phyloP scores from a whole-genome alignment of 495 filamentous ascomycete species.

The Penicillium tannophilum region DNA sequence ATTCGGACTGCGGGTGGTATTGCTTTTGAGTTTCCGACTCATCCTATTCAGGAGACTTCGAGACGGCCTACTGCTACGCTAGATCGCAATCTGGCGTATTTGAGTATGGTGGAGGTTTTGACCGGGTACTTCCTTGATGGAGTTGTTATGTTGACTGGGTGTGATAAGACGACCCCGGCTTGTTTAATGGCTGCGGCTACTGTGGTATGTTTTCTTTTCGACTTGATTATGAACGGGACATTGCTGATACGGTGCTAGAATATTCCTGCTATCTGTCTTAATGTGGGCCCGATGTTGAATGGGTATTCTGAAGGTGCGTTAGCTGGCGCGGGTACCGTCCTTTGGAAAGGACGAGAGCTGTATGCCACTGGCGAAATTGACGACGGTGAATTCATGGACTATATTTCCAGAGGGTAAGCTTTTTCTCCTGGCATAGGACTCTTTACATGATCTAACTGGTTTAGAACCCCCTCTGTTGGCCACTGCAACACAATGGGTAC shows the following conservation, averaged over 20 bases:
- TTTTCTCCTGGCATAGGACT: neutral
- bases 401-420: conserved; percentile 50
- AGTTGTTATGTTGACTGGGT: conserved; percentile 58
- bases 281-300: conserved; percentile 59
- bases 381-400: conserved; percentile 49
- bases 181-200: conserved; percentile 59
- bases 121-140: conserved; percentile 57
- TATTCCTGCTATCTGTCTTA: conserved; percentile 57
- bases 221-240: neutral
- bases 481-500: conserved; percentile 63
- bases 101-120: conserved; percentile 54
- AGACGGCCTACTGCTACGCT: conserved; percentile 54
- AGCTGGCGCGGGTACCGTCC: conserved; percentile 49
- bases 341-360: conserved; percentile 56
- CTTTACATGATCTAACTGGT: conserved; percentile 13
- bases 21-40: conserved; percentile 58
- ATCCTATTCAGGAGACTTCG: conserved; percentile 57
- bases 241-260: conserved; percentile 33
- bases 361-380: conserved; percentile 55
- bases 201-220: conserved; percentile 36
- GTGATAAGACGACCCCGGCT: conserved; percentile 60
- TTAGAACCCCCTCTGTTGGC: conserved; percentile 51
- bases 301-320: conserved; percentile 47
- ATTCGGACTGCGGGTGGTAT: conserved; percentile 56
- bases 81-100: conserved; percentile 56